Conservation (phyloP, 345 rosid species). For the Gossypium stocksii region DNA sequence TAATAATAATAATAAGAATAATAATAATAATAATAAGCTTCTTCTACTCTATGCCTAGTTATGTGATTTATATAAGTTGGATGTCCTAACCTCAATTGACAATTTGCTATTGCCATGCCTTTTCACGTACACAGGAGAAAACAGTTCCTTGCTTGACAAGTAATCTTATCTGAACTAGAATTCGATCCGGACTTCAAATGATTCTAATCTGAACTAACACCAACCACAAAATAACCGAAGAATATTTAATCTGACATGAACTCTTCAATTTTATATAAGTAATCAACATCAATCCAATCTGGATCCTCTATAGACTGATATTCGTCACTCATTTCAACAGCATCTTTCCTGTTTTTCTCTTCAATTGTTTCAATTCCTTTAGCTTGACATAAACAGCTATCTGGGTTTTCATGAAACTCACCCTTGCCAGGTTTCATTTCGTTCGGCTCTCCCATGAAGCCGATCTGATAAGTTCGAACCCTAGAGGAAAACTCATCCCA, state of each 20-base stretch:
- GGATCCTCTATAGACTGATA: slow-evolving; percentile 39
- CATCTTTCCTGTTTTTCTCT: not conserved
- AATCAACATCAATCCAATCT: slow-evolving; percentile 40
- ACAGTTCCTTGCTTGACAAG: too few relatives aligned
- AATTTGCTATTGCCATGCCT: not conserved
- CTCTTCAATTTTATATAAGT: slow-evolving; percentile 34
- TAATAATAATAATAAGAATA: too few relatives aligned
- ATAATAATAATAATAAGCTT: too few relatives aligned
- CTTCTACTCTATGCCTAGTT: not conserved
- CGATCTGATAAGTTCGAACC: slow-evolving; percentile 54
- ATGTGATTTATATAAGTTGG: slow-evolving; percentile 14
- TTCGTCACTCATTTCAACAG: slow-evolving; percentile 21
- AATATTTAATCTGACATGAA: slow-evolving; percentile 34
- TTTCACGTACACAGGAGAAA: not conserved
- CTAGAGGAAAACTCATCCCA: slow-evolving; percentile 77
- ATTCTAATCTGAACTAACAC: not conserved
- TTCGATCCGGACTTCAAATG: not conserved
- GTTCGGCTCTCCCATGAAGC: slow-evolving; percentile 85
- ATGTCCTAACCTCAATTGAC: not conserved
- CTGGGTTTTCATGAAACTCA: slow-evolving; percentile 86
- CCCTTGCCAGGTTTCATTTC: slow-evolving; percentile 57
- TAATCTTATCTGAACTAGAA: too few relatives aligned
- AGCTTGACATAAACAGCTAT: slow-evolving; percentile 67
- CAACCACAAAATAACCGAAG: not conserved
- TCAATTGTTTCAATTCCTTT: not conserved